Percentiles rank a stretch among this genome's conserved stretches.
These are phyloP conservation scores for Penicillium verrucosum DNA, from an alignment of 2,329 filamentous ascomycete genomes.

Conservation along the genomic window DNA sequence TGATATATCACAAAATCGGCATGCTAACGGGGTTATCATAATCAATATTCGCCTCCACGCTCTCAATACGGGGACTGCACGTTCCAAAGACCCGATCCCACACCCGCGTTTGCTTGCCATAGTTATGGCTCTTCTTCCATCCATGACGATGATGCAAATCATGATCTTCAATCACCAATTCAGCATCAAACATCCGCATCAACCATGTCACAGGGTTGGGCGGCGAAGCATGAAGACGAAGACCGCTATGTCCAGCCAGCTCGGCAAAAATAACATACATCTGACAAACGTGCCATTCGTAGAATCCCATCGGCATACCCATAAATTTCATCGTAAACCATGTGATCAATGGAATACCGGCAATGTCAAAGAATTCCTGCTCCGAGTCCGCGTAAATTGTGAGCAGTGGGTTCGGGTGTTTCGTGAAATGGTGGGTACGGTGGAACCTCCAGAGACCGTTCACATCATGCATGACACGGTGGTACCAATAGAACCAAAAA, in stretches of 20 bases:
- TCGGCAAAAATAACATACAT: constrained; percentile 1
- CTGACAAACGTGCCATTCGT: constrained; percentile 2
- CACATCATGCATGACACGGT: constrained; percentile 1
- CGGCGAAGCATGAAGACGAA: constrained; percentile 1
- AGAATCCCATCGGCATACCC: constrained; percentile 4
- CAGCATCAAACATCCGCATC: constrained; percentile 2
- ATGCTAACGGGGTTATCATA: neutral
- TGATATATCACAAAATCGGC: neutral
- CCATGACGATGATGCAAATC: constrained; percentile 4
- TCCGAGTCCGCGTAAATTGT: constrained; percentile 2
- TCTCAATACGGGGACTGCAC: neutral
- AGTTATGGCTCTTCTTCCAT: constrained; percentile 6
- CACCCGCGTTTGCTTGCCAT: constrained; percentile 4
- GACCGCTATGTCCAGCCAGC: constrained; percentile 1
- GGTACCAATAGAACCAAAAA: constrained; percentile 7
- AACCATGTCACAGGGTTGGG: constrained; percentile 1
- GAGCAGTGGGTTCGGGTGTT: constrained; percentile 1
- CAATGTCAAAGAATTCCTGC: constrained; percentile 2
- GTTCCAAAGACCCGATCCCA: constrained; percentile 2
- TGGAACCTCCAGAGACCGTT: constrained; percentile 3
- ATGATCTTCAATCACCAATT: constrained; percentile 2
- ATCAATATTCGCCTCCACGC: neutral
- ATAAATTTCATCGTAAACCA: neutral
- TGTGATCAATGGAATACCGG: neutral
- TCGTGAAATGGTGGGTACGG: neutral